Conservation (phyloP, 129 eudicot species). For the Flaveria sonorensis region DNA sequence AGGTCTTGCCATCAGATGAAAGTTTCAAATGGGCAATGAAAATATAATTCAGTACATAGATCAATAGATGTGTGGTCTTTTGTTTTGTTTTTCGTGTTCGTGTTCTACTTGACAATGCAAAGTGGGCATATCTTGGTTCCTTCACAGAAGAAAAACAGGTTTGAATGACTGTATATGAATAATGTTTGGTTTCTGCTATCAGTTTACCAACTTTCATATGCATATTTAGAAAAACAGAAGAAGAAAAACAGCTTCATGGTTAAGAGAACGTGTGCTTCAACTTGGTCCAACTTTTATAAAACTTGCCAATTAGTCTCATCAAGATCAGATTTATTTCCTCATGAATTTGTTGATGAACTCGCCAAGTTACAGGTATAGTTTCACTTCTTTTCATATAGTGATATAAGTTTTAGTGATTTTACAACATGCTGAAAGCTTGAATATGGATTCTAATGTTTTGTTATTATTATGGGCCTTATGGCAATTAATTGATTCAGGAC, state of each 20-base stretch:
- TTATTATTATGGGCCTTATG: constrained; percentile 1
- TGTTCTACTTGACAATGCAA: constrained; percentile 77
- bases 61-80: constrained; percentile 90
- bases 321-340: constrained; percentile 95
- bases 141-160: constrained; percentile 91
- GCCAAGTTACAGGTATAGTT: constrained; percentile 85
- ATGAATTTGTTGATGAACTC: constrained; percentile 93
- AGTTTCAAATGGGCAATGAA: constrained; percentile 94
- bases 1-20: constrained; percentile 82
- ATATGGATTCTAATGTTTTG: constrained; percentile 8
- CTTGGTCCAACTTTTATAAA: constrained; percentile 96
- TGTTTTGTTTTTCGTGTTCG: constrained; percentile 84
- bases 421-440: constrained; percentile 16
- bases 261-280: constrained; percentile 77
- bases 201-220: constrained; percentile 1
- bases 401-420: constrained; percentile 8
- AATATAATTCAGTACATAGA: constrained; percentile 85
- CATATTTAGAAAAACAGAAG: constrained; percentile 63
- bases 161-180: not conserved
- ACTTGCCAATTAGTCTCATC: constrained; percentile 85
- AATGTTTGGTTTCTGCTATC: constrained; percentile 14
- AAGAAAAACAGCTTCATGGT: constrained; percentile 88
- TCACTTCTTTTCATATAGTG: constrained; percentile 18
- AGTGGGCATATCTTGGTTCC: constrained; percentile 88
- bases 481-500: constrained; percentile 59